Percentiles rank a stretch among this genome's conserved stretches.
These are phyloP conservation scores for Blastomyces parvus DNA, from an alignment of 2,329 filamentous ascomycete genomes.

Conservation along the genomic window DNA sequence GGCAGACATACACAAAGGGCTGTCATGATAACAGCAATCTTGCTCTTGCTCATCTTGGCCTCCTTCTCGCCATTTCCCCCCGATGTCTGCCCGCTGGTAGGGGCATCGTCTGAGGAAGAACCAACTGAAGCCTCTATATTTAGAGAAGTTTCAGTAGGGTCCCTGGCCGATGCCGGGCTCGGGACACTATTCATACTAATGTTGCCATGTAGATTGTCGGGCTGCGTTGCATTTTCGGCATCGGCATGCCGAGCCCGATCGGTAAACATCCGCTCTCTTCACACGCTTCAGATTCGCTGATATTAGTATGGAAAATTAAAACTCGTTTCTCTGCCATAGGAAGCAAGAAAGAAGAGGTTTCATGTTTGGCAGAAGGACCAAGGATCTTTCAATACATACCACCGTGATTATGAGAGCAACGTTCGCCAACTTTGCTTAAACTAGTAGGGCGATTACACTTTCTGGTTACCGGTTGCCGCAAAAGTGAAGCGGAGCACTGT, in stretches of 20 bases:
- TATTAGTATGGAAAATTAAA: not conserved
- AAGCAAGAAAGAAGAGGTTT: not conserved
- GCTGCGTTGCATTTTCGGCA: not conserved
- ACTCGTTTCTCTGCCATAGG: not conserved
- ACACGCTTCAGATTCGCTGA: not conserved
- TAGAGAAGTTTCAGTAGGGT: not conserved
- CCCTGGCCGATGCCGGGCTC: not conserved
- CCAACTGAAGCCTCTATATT: not conserved
- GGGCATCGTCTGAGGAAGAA: not conserved
- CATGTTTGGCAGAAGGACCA: not conserved
- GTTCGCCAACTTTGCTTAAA: not conserved
- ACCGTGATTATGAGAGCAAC: not conserved
- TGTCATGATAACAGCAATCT: slow-evolving; percentile 15
- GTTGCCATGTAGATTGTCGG: not conserved
- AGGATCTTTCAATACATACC: not conserved
- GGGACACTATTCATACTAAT: not conserved
- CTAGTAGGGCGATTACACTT: not conserved
- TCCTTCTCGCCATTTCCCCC: slow-evolving; percentile 2
- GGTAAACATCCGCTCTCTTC: not conserved
- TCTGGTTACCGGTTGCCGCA: not conserved
- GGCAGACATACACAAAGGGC: slow-evolving; percentile 14
- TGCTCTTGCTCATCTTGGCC: slow-evolving; percentile 12
- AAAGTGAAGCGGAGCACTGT: not conserved
- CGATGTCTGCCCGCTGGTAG: not conserved
- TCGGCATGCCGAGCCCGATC: slow-evolving; percentile 3